Conservation (phyloP, 2,329 filamentous ascomycete genomes). For the Phialophora macrospora region DNA sequence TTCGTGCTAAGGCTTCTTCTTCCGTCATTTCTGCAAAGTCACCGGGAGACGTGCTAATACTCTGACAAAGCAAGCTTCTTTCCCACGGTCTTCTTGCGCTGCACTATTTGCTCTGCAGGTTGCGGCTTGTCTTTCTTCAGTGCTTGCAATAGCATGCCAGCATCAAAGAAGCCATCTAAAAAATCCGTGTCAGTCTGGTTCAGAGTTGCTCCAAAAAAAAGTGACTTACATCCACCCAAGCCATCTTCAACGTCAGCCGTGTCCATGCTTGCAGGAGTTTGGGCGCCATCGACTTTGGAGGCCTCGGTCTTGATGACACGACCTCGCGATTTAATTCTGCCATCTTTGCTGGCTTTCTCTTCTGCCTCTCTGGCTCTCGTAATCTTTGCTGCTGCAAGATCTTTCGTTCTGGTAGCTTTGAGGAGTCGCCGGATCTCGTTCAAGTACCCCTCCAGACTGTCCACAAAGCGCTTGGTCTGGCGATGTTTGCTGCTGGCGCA, state of each 20-base stretch:
- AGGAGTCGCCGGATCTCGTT: constrained; percentile 87
- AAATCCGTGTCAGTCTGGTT: constrained; percentile 41
- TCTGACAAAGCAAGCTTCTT: constrained; percentile 56
- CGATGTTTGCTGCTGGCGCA: constrained; percentile 92
- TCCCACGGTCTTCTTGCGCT: constrained; percentile 49
- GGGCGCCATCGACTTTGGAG: constrained; percentile 54
- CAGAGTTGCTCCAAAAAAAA: constrained; percentile 22
- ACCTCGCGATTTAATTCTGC: constrained; percentile 70
- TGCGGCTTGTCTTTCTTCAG: constrained; percentile 49
- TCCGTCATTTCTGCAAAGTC: neutral
- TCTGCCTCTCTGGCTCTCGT: constrained; percentile 67
- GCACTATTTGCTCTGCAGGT: constrained; percentile 38
- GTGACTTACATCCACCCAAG: constrained; percentile 84
- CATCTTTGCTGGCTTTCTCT: constrained; percentile 48
- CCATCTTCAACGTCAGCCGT: constrained; percentile 77
- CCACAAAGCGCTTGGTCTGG: constrained; percentile 88
- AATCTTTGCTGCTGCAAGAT: constrained; percentile 58
- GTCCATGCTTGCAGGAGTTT: constrained; percentile 67
- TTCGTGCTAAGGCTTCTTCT: constrained; percentile 5
- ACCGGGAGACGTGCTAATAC: constrained; percentile 43
- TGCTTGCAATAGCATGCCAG: constrained; percentile 83
- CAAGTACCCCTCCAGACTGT: constrained; percentile 87
- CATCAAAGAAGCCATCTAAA: constrained; percentile 96
- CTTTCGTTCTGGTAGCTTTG: constrained; percentile 65
- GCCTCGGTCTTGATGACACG: constrained; percentile 52